Evolutionary conservation across 2,329 filamentous ascomycete species (phyloP).

Genomic region (Zasmidium angulare): DNA sequence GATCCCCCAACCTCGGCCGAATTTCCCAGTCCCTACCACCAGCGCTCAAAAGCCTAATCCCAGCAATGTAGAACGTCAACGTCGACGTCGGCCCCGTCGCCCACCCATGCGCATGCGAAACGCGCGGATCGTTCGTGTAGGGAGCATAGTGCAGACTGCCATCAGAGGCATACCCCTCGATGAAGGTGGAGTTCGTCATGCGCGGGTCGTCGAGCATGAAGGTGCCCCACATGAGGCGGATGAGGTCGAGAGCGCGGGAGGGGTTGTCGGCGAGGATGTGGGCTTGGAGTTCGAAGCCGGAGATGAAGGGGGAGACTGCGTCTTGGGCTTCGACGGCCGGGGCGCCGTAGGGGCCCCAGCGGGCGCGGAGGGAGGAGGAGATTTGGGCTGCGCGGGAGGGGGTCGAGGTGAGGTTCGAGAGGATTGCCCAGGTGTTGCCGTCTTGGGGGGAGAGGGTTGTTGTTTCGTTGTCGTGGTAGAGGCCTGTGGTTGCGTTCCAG

Average conservation of each 20-base stretch:
- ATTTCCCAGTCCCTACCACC: constrained; percentile 46
- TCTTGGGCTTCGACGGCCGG: constrained; percentile 49
- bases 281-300: constrained; percentile 48
- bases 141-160: constrained; percentile 52
- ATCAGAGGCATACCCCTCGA: constrained; percentile 51
- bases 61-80: constrained; percentile 47
- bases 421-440: constrained; percentile 45
- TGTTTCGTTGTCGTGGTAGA: constrained; percentile 37
- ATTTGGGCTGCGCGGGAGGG: constrained; percentile 34
- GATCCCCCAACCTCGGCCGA: constrained; percentile 46
- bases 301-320: constrained; percentile 51
- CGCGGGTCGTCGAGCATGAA: constrained; percentile 53
- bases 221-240: constrained; percentile 52
- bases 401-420: constrained; percentile 39
- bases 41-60: constrained; percentile 42
- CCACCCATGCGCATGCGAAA: constrained; percentile 54
- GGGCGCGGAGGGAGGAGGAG: constrained; percentile 32
- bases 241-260: constrained; percentile 43
- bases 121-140: constrained; percentile 49
- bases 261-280: constrained; percentile 45
- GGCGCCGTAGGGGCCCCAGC: constrained; percentile 48
- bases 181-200: constrained; percentile 55
- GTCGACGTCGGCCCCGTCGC: constrained; percentile 49
- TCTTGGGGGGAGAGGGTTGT: constrained; percentile 50
- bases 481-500: constrained; percentile 29